Evolutionary conservation across 108 stramenopile species (phyloP), one percentile per base, ranked within the genome.

Genomic region (Cyclostephanos invisitatus): DNA sequence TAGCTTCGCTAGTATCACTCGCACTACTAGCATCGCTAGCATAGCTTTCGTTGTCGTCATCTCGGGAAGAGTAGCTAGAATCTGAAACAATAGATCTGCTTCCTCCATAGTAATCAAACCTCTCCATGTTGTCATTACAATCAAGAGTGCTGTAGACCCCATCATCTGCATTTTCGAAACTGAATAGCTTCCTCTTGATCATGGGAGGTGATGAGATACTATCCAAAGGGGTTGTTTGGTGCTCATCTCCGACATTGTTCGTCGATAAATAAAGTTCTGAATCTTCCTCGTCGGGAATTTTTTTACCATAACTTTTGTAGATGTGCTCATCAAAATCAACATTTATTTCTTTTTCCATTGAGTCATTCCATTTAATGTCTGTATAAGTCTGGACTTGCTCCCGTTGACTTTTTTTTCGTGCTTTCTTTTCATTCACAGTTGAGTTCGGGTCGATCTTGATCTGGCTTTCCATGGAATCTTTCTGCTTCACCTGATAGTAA

Each of bases 381-480:
- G 32, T 47, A 51, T 69, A 69, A 0, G 53, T 25, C 40, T 44
- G 44, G 44, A 60, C 15, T 37, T 25, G 50, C 15, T 35, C 22
- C 22, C 2, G 47, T 27, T 29, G 48, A 14, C 61, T 29, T 2
- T 7, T 25, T 18, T 15, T 24, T 29, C 0, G 44, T 35, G 25
- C 20, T 47, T 24, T 18, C 3, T 10, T 51, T n/a, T 42, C 38
- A n/a, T 17, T 51, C 2, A 15, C 17, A 6, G 18, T 12, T 35
- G 48, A 21, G 49, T 21, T 6, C 48, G 42, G 14, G 12, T 73
- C 68, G 22, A 81, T 58, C 54, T 58, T 74, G 60, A 81, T 71
- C 11, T 68, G 72, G 46, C 68, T 70, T 58, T 81, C 80, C 69
- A 81, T 81, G 24, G 73, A 74, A 81, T 81, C 80, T 62, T 74